Evolutionary conservation across 805 yeast species (phyloP).

Genomic region (Candida yuanshanica): DNA sequence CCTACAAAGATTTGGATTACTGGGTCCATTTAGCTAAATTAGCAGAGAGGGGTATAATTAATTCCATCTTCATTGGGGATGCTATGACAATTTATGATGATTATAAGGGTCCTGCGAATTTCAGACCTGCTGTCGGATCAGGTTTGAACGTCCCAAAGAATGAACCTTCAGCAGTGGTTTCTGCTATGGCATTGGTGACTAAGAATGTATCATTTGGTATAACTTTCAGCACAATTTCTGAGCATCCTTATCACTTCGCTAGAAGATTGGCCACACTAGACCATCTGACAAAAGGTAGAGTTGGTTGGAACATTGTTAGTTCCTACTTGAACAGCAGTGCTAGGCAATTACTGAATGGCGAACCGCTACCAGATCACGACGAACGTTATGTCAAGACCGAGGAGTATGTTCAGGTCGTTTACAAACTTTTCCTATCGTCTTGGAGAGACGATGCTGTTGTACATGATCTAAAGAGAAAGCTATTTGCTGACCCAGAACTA

Average conservation of each 20-base stretch:
- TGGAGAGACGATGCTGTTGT: constrained; percentile 38
- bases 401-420: constrained; percentile 33
- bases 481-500: constrained; percentile 31
- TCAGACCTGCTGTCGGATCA: constrained; percentile 26
- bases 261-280: constrained; percentile 36
- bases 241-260: constrained; percentile 34
- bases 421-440: constrained; percentile 32
- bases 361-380: constrained; percentile 32
- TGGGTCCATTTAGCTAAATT: constrained; percentile 2
- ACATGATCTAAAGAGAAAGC: constrained; percentile 22
- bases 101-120: constrained; percentile 26
- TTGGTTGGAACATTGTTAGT: constrained; percentile 39
- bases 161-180: constrained; percentile 33
- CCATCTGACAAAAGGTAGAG: constrained; percentile 35
- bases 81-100: constrained; percentile 28
- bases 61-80: constrained; percentile 4
- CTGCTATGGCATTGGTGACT: constrained; percentile 37
- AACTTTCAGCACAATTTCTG: constrained; percentile 35
- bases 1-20: constrained; percentile 1
- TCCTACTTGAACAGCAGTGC: constrained; percentile 35
- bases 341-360: constrained; percentile 29
- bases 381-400: constrained; percentile 34
- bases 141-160: constrained; percentile 29
- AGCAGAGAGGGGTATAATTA: constrained; percentile 2
- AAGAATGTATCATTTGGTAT: constrained; percentile 32